Evolutionary conservation across 2,329 filamentous ascomycete species (phyloP), one percentile per base, ranked within the genome.

Genomic region (Ophiostoma sp.): DNA sequence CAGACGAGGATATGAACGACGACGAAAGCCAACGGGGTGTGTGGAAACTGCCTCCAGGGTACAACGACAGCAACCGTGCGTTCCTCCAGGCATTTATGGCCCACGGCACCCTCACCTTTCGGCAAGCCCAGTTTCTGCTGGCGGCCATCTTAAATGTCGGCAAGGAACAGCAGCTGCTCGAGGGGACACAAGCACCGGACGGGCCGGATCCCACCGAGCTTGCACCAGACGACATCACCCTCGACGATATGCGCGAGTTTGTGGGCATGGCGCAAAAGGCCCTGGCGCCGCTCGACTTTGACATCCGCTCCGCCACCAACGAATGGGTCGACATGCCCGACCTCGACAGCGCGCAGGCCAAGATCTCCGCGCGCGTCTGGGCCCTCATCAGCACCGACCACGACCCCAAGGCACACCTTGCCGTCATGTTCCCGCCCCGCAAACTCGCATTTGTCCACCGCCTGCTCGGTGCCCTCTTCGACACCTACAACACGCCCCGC

Each of bases 371-470:
- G 42, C 85, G 87, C n/a, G 81, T 93, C 36, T 97, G 89, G 76
- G 92, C 91, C 1, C 82, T 99, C 45, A 89, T 98, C 64, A 99
- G 99, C 79, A 92, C 89, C 0, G 89, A 90, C 9, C 92, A 89
- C 70, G 95, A 99, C 77, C 82, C 89, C 0, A 81, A 94, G 70
- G 96, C 92, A 0, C 94, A 97, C 75, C 84, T 97, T 52, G 92
- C 93, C 1, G 98, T 95, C 0, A 87, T 86, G 0, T 91, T 90
- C 75, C 85, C 83, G 7, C 81, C 92, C 0, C 93, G 97, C 73
- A 93, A 98, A 79, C 91, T 98, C 44, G 87, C 90, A 0, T 99
- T 92, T 76, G 86, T 98, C 67, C 95, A 96, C 78, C 84, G 95
- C 8, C 77, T 97, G 3, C 84, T 99, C 0, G 93, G 97, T 76